Evolutionary conservation across 164 flowering plant genomes (phyloP), one percentile per base, ranked within the genome.

Genomic region (Vitis rupestris): DNA sequence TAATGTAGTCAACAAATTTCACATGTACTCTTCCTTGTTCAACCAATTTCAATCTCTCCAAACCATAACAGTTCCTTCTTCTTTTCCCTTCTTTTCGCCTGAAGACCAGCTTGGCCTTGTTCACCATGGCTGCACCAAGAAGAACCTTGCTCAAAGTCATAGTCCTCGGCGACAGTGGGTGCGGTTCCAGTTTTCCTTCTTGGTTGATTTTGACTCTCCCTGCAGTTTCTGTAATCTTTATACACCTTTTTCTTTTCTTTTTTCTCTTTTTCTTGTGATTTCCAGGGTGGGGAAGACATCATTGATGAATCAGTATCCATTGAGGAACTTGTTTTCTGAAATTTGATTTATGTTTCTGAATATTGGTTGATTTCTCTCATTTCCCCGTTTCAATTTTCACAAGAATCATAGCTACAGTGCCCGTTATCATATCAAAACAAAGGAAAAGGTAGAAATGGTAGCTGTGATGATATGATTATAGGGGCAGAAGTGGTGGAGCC

Each of bases 201-300:
- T 8, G 2, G 2, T 49, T 49, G 14, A 31, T 12, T 54, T 55
- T 47, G 9, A 54, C 10, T 19, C 13, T 8, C 50, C 5, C 9
- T 11, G 13, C 31, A 16, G 16, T 31, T 44, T 37, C 14, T 4
- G 64, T 59, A 14, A 3, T 44, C 47, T 62, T 0, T 13, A 30
- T 66, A 51, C 27, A 23, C 1, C 10, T 8, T 50, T 64, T 71
- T n/a, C n/a, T n/a, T 50, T 37, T 19, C 4, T 48, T 65, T 10
- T 2, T 29, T 37, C 54, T 55, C 8, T 66, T 76, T 69, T 63
- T 66, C 1, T 59, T 48, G 23, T 55, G 11, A 23, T 47, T 59
- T 72, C 54, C 81, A 84, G 87, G 73, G 87, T 84, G 71, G 87
- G 87, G 44, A 84, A 84, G 81, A 84, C 87, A 1, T 84, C 87